Evolutionary conservation across 495 filamentous ascomycete genomes (phyloP).

Genomic region (Podospora fimiseda): DNA sequence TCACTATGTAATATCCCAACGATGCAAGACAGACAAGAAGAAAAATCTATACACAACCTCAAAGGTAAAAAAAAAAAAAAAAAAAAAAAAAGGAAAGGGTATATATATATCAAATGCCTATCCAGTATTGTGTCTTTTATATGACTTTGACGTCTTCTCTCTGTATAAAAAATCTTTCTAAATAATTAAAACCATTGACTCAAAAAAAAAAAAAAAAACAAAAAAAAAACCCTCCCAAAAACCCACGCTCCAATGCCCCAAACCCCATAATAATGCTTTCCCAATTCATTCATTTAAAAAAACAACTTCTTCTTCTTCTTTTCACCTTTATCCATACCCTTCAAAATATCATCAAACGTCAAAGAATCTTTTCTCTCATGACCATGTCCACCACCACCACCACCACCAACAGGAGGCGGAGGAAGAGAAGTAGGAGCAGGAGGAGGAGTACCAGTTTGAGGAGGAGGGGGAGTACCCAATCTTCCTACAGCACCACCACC

Average conservation of each 20-base stretch:
- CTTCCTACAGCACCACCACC: neutral
- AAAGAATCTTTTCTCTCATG: conserved; percentile 5
- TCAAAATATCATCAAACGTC: conserved; percentile 63
- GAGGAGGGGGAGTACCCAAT: neutral
- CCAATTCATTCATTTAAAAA: conserved; percentile 16
- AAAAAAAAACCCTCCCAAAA: neutral
- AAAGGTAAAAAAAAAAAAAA: no score
- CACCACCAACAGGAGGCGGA: no score
- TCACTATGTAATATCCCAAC: no score
- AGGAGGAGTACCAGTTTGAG: neutral
- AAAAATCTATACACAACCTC: no score
- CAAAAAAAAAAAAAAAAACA: neutral
- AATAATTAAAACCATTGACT: no score
- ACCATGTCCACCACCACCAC: neutral
- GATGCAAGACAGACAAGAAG: no score
- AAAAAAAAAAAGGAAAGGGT: no score
- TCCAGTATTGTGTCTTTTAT: no score
- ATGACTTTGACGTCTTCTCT: no score
- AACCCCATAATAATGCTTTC: neutral
- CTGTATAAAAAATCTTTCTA: no score
- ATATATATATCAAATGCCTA: no score
- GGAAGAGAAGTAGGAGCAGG: neutral
- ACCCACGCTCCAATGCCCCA: neutral
- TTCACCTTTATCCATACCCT: conserved; percentile 38
- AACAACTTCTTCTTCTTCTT: conserved; percentile 42